Conservation (phyloP, 306 rosid genomes). For the Gleditsia sinensis region DNA sequence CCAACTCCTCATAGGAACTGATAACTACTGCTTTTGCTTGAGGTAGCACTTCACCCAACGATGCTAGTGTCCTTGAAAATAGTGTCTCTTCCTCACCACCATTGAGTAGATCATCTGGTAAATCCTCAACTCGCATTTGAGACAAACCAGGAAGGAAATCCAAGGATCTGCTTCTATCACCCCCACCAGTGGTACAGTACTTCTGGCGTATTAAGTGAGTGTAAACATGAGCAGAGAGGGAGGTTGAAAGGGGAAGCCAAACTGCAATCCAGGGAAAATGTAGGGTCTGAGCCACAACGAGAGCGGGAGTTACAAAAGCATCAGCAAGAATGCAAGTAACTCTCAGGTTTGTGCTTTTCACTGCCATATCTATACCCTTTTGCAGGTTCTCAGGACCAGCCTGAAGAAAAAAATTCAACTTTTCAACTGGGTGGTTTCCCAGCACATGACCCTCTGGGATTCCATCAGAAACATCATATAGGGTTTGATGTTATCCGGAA, state of each 20-base stretch:
- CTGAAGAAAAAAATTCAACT: constrained; percentile 28
- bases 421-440: constrained; percentile 22
- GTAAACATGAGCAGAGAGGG: constrained; percentile 34
- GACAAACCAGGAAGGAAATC: constrained; percentile 48
- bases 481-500: constrained; percentile 24
- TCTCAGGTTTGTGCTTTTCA: constrained; percentile 15
- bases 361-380: constrained; percentile 25
- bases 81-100: not conserved
- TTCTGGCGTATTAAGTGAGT: constrained; percentile 23
- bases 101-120: not conserved
- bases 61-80: constrained; percentile 15
- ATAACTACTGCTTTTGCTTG: constrained; percentile 36
- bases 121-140: constrained; percentile 15
- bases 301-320: constrained; percentile 31
- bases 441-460: constrained; percentile 29
- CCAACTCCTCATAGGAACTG: constrained; percentile 12
- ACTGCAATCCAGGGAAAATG: constrained; percentile 44
- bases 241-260: constrained; percentile 32
- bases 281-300: constrained; percentile 25
- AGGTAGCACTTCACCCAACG: constrained; percentile 24
- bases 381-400: constrained; percentile 30
- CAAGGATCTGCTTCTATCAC: not conserved
- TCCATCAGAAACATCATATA: constrained; percentile 38
- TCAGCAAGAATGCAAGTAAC: constrained; percentile 40
- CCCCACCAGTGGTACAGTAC: not conserved